phyloP scores from a whole-genome alignment of 1,284 basidiomycete genomes.

The Trametes pubescens region DNA sequence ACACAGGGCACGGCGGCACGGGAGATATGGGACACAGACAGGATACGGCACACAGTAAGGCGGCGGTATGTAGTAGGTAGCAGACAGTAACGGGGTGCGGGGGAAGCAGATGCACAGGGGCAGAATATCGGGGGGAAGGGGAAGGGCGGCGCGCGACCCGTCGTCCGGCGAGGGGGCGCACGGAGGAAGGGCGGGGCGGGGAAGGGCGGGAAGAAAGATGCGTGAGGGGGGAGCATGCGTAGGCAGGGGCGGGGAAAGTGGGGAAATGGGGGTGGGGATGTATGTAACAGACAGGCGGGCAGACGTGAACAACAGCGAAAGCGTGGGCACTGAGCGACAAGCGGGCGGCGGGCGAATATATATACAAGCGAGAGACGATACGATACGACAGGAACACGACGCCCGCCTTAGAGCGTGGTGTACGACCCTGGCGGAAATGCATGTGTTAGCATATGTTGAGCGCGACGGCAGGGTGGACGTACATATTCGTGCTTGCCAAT shows the following conservation, averaged over 20 bases:
- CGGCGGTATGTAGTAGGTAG: neutral
- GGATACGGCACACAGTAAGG: neutral
- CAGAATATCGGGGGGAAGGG: neutral
- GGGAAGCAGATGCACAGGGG: neutral
- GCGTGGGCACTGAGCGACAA: conserved; percentile 18
- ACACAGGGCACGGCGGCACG: neutral
- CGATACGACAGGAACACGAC: neutral
- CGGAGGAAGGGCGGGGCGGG: neutral
- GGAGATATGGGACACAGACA: neutral
- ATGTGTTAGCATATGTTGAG: neutral
- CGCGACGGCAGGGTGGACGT: conserved; percentile 35
- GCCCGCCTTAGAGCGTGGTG: conserved; percentile 26
- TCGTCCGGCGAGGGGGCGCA: no score
- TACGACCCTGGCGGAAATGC: conserved; percentile 37
- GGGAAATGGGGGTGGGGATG: neutral
- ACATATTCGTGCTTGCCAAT: conserved; percentile 86
- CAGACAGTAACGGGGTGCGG: neutral
- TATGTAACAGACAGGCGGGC: neutral
- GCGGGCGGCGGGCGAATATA: conserved; percentile 8
- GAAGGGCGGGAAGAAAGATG: neutral
- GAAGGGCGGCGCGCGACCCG: neutral
- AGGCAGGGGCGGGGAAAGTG: neutral
- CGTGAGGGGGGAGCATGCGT: neutral
- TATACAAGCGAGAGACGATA: conserved; percentile 4
- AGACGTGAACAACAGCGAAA: conserved; percentile 25